Evolutionary conservation across 2,329 filamentous ascomycete species (phyloP).

Genomic region (Paraconiothyrium brasiliense): DNA sequence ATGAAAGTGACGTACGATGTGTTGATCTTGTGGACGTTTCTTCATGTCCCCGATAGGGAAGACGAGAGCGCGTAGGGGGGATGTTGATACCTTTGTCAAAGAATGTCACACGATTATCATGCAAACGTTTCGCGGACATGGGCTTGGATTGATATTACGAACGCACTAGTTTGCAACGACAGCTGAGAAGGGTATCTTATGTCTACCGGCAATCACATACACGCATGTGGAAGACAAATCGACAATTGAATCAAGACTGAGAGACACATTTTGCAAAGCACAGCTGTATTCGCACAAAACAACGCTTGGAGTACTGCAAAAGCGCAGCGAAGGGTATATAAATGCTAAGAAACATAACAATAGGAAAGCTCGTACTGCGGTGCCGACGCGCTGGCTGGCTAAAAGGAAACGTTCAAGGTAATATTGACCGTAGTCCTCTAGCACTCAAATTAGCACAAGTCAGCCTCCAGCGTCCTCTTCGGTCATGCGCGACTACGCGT

Average conservation of each 20-base stretch:
- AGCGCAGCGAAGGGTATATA: slow-evolving; percentile 13
- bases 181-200: not conserved
- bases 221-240: not conserved
- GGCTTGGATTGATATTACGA: no score
- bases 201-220: not conserved
- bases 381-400: not conserved
- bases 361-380: not conserved
- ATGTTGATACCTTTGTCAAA: no score
- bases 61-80: no score
- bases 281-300: slow-evolving; percentile 6
- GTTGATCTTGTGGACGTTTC: no score
- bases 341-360: slow-evolving; percentile 1
- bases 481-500: slow-evolving; percentile 13
- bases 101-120: not conserved
- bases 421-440: slow-evolving; percentile 14
- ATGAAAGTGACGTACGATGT: no score
- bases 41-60: no score
- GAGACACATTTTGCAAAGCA: not conserved
- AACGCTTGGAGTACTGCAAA: slow-evolving; percentile 1
- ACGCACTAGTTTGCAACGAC: not conserved
- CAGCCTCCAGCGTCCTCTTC: slow-evolving; percentile 7
- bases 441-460: slow-evolving; percentile 11
- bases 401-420: slow-evolving; percentile 9
- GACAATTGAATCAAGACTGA: not conserved
- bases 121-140: not conserved